Conservation (phyloP, 352 stramenopile species). For the Hyaloperonospora brassicae region DNA sequence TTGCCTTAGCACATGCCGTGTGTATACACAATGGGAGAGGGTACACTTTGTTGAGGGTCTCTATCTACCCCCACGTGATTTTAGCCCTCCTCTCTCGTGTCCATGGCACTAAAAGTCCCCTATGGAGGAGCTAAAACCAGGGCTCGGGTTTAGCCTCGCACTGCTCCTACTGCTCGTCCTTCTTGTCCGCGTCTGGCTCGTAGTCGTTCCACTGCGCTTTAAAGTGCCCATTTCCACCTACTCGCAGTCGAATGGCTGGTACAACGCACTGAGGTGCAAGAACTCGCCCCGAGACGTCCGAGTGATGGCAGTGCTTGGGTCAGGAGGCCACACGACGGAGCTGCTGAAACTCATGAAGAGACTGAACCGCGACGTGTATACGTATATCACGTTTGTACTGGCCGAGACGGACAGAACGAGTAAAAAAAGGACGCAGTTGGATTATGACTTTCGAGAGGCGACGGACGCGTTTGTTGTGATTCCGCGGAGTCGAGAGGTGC, state of each 20-base stretch:
- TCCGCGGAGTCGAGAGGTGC: constrained; percentile 82
- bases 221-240: constrained; percentile 21
- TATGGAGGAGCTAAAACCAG: constrained; percentile 20
- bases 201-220: constrained; percentile 20
- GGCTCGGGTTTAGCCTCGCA: too few relatives aligned
- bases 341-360: constrained; percentile 90
- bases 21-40: too few relatives aligned
- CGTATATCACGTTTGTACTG: constrained; percentile 84
- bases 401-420: constrained; percentile 90
- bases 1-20: too few relatives aligned
- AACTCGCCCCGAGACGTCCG: constrained; percentile 17
- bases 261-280: constrained; percentile 6
- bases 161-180: constrained; percentile 19
- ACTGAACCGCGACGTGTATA: constrained; percentile 71
- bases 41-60: too few relatives aligned
- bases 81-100: too few relatives aligned
- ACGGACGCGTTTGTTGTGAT: constrained; percentile 71
- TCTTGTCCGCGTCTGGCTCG: constrained; percentile 24
- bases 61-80: too few relatives aligned
- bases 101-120: too few relatives aligned
- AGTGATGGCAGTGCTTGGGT: constrained; percentile 80
- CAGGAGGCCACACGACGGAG: constrained; percentile 91
- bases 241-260: constrained; percentile 15
- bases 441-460: constrained; percentile 38
- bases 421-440: constrained; percentile 55